Conservation (phyloP, 805 yeast species). For the Geotrichum ghanense region DNA sequence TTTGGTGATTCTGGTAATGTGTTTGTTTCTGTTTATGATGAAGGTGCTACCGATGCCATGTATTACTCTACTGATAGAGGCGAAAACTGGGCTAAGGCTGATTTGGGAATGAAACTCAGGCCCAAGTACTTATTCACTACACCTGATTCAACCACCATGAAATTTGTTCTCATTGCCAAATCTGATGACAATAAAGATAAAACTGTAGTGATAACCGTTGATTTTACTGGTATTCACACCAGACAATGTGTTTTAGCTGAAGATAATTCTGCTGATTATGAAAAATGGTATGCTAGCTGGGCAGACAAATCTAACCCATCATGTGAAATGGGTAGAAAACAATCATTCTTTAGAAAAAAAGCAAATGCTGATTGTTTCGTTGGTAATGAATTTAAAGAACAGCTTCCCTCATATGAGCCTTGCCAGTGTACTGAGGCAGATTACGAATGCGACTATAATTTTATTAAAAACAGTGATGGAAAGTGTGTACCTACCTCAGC, state of each 20-base stretch:
- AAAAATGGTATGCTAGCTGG: slow-evolving; percentile 46
- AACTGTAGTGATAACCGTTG: slow-evolving; percentile 43
- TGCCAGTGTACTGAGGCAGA: slow-evolving; percentile 60
- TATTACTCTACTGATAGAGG: slow-evolving; percentile 68
- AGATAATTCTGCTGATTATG: slow-evolving; percentile 47
- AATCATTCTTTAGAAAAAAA: slow-evolving; percentile 53
- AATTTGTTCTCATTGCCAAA: slow-evolving; percentile 41
- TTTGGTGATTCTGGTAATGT: slow-evolving; percentile 76
- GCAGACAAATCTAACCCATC: slow-evolving; percentile 20
- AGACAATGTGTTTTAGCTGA: slow-evolving; percentile 16
- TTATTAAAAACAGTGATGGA: slow-evolving; percentile 26
- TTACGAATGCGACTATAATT: slow-evolving; percentile 58
- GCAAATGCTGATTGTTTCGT: slow-evolving; percentile 54
- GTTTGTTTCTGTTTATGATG: slow-evolving; percentile 40
- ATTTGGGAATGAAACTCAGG: slow-evolving; percentile 33
- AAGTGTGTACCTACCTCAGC: slow-evolving; percentile 36
- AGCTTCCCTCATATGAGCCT: slow-evolving; percentile 34
- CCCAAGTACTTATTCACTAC: slow-evolving; percentile 42
- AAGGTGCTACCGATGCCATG: slow-evolving; percentile 27
- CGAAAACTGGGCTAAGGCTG: slow-evolving; percentile 41
- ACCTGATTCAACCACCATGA: slow-evolving; percentile 57
- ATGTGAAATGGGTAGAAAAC: slow-evolving; percentile 63
- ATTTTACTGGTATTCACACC: slow-evolving; percentile 31
- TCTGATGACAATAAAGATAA: slow-evolving; percentile 14
- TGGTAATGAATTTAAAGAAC: slow-evolving; percentile 29